phyloP scores from a whole-genome alignment of 257 asterid genomes.

The Striga asiatica region DNA sequence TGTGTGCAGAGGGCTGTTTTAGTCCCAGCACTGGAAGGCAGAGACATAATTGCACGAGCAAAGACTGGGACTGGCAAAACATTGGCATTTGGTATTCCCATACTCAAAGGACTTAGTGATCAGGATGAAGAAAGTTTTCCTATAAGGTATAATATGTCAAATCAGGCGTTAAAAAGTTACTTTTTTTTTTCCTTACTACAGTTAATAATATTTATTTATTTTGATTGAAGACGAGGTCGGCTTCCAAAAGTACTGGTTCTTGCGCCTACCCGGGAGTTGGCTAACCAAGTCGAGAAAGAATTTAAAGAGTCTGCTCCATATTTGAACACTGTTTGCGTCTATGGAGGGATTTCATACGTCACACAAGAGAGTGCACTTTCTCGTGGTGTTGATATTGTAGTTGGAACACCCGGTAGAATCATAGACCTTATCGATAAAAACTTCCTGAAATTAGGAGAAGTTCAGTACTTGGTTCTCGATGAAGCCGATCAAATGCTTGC shows the following conservation, averaged over 20 bases:
- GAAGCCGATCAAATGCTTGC: conserved; percentile 99
- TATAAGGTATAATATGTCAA: conserved; percentile 37
- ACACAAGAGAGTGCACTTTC: conserved; percentile 70
- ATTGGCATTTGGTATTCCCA: conserved; percentile 93
- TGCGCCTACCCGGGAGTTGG: conserved; percentile 97
- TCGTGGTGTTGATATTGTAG: conserved; percentile 88
- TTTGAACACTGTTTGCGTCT: conserved; percentile 50
- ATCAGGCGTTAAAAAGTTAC: not conserved
- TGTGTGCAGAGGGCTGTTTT: conserved; percentile 71
- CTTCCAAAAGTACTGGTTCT: conserved; percentile 82
- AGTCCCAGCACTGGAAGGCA: conserved; percentile 81
- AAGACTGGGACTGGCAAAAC: conserved; percentile 99
- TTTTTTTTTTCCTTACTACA: not conserved
- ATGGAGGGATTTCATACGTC: conserved; percentile 80
- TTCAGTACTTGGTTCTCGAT: conserved; percentile 82
- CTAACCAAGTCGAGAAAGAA: conserved; percentile 93
- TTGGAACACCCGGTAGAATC: conserved; percentile 97
- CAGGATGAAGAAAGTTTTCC: conserved; percentile 42
- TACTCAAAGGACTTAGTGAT: conserved; percentile 56
- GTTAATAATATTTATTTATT: conserved; percentile 11
- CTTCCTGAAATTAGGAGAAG: conserved; percentile 70
- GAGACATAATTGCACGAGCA: conserved; percentile 93
- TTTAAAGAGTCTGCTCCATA: conserved; percentile 75
- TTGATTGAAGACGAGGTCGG: conserved; percentile 51
- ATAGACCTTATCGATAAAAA: conserved; percentile 68